These are phyloP conservation scores for Theileria parva DNA, from an alignment of 169 alveolate genomes.

Conservation along the genomic window DNA sequence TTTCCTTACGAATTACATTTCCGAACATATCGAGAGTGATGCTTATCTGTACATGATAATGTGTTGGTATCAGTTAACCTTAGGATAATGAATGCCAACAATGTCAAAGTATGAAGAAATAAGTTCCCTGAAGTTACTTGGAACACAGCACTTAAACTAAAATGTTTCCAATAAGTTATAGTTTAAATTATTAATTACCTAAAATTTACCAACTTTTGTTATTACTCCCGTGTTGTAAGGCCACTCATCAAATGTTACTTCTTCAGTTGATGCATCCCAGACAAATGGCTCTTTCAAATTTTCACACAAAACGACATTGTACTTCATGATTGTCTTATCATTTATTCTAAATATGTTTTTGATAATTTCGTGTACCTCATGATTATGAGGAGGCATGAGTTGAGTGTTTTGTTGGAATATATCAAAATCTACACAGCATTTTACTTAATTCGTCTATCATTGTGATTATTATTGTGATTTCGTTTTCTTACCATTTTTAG, in stretches of 20 bases:
- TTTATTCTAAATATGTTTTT: slow-evolving; percentile 6
- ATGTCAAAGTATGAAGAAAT: slow-evolving; percentile 16
- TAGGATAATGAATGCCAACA: slow-evolving; percentile 18
- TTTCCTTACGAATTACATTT: background rate
- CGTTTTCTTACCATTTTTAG: slow-evolving; percentile 42
- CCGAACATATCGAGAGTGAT: slow-evolving; percentile 17
- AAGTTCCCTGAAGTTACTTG: background rate
- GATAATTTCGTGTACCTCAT: slow-evolving; percentile 22
- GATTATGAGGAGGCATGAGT: slow-evolving; percentile 13
- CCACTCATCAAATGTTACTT: slow-evolving; percentile 17
- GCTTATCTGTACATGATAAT: slow-evolving; percentile 1
- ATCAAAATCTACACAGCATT: slow-evolving; percentile 13
- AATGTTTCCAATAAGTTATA: too few species aligned
- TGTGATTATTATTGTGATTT: too few species aligned
- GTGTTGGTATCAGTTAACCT: slow-evolving; percentile 5
- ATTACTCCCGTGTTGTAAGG: slow-evolving; percentile 19
- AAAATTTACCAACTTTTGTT: slow-evolving; percentile 4
- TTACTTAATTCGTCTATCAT: background rate
- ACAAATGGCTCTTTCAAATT: slow-evolving; percentile 23
- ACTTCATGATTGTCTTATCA: background rate
- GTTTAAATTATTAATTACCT: background rate
- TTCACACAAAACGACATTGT: slow-evolving; percentile 17
- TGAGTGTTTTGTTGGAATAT: slow-evolving; percentile 3
- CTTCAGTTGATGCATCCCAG: slow-evolving; percentile 18
- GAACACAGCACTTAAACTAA: slow-evolving; percentile 14